Base-by-base conservation (phyloP, 306 rosid species). In the Mimosa bimucronata region DNA sequence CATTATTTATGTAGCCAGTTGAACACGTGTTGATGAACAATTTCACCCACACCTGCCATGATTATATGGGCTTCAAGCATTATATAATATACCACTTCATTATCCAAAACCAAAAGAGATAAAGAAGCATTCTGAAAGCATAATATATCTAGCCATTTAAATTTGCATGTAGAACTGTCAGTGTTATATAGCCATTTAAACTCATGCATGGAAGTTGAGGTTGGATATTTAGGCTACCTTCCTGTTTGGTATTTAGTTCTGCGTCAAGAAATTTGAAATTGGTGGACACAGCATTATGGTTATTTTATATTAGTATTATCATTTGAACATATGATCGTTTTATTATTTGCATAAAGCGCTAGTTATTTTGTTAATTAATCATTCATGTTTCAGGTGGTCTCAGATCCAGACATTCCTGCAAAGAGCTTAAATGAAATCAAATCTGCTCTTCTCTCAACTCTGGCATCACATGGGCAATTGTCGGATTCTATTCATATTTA, bases 381-480 rank as follows among this genome's bases (percentile, higher is more conserved):
- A 78, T 86, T 75, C 34, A n/a, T 41, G 40, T 82, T 70, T 68
- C 86, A 95, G 98, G 89, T 91, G 26, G 58, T 89, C 77, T 78
- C 60, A 25, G 92, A 89, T 82, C 55, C 85, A 76, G 9, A 53
- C 23, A 75, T 92, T 81, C 87, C 91, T 18, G 2, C 1, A 23
- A 91, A 87, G 82, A 50, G 12, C 86, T 65, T 86, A 70, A 82
- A 82, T 81, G 98, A 92, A 85, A 79, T 92, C 77, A 91, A 87
- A 80, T 87, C 96, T 74, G 92, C 77, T 48, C 98, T 95, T 75
- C 90, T 90, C 82, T 84, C 86, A 76, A 74, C 93, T 76, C 97
- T 95, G 77, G 97, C 97, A 60, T 88, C 88, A 34, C 79, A 86
- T 65, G 96, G 93, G 74, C 86, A 87, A 81, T 66, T 90, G 75